These are phyloP conservation scores for Fusarium sororula DNA, from an alignment of 2,329 filamentous ascomycete species.

Conservation along the genomic window DNA sequence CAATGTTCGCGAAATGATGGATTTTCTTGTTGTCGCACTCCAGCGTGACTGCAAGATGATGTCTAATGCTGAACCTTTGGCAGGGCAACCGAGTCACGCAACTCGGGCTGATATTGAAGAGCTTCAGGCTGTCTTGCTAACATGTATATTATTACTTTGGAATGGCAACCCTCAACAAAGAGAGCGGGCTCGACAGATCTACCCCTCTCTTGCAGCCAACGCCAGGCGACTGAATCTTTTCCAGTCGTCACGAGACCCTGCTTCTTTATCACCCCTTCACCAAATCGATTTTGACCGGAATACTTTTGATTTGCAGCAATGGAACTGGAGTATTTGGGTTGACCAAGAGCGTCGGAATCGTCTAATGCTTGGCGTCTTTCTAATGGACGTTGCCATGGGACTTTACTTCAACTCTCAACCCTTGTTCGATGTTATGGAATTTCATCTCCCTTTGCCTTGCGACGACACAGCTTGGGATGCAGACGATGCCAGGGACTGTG, in stretches of 20 bases:
- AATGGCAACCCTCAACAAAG: slow-evolving; percentile 74
- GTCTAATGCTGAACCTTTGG: slow-evolving; percentile 39
- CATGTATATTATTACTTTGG: slow-evolving; percentile 72
- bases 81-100: slow-evolving; percentile 39
- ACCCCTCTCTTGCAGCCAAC: slow-evolving; percentile 65
- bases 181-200: slow-evolving; percentile 67
- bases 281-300: slow-evolving; percentile 60
- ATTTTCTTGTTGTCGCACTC: slow-evolving; percentile 67
- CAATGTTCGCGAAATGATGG: slow-evolving; percentile 74
- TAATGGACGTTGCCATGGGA: slow-evolving; percentile 71
- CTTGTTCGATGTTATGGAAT: slow-evolving; percentile 70
- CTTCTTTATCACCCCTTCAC: slow-evolving; percentile 68
- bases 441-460: slow-evolving; percentile 73
- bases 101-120: slow-evolving; percentile 65
- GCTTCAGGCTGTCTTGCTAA: slow-evolving; percentile 71
- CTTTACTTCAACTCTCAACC: slow-evolving; percentile 77
- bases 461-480: slow-evolving; percentile 82
- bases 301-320: slow-evolving; percentile 59
- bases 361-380: slow-evolving; percentile 70
- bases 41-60: slow-evolving; percentile 64
- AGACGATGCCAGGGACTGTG: slow-evolving; percentile 65
- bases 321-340: slow-evolving; percentile 74
- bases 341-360: slow-evolving; percentile 76
- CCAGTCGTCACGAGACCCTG: slow-evolving; percentile 59
- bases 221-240: slow-evolving; percentile 66